Evolutionary conservation across 116 monocot species (phyloP).

Genomic region (Iris pallida): DNA sequence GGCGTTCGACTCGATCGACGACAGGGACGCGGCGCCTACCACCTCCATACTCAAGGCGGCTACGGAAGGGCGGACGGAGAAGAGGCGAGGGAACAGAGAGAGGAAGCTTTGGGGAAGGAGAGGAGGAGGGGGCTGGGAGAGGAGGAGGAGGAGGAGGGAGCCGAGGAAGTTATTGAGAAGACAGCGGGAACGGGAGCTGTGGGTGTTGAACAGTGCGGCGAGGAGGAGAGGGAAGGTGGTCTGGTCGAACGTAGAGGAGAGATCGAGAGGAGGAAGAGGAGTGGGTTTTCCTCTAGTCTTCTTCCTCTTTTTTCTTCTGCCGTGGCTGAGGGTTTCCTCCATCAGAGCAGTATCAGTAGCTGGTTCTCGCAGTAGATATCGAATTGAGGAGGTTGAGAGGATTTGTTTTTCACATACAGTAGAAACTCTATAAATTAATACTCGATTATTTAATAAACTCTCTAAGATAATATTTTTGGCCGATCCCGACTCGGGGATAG

Average conservation of each 20-base stretch:
- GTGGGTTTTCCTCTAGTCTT: background rate
- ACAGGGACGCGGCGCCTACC: constrained; percentile 44
- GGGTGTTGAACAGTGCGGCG: constrained; percentile 20
- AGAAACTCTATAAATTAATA: too few relatives aligned
- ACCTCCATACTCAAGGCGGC: constrained; percentile 32
- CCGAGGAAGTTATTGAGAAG: constrained; percentile 33
- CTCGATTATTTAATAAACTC: too few relatives aligned
- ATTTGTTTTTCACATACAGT: too few relatives aligned
- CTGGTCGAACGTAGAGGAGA: constrained; percentile 11
- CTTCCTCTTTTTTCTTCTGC: constrained; percentile 17
- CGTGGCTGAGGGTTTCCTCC: background rate
- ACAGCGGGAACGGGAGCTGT: constrained; percentile 12
- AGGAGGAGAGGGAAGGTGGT: constrained; percentile 47
- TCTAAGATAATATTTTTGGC: too few relatives aligned
- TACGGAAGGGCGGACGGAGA: constrained; percentile 28
- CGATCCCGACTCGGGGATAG: too few relatives aligned
- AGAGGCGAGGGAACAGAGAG: constrained; percentile 47
- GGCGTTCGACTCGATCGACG: constrained; percentile 40
- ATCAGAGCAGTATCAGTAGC: constrained; percentile 2
- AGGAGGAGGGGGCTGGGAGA: background rate
- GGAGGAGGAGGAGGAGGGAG: constrained; percentile 21
- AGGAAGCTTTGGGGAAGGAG: constrained; percentile 29
- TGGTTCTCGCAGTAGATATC: too few relatives aligned
- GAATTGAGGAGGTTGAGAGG: too few relatives aligned
- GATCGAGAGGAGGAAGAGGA: background rate